A percentile compares a stretch with the other conserved stretches of the same genome.
These are phyloP conservation scores for Tarenaya hassleriana DNA, from an alignment of 345 rosid species.

Conservation along the genomic window DNA sequence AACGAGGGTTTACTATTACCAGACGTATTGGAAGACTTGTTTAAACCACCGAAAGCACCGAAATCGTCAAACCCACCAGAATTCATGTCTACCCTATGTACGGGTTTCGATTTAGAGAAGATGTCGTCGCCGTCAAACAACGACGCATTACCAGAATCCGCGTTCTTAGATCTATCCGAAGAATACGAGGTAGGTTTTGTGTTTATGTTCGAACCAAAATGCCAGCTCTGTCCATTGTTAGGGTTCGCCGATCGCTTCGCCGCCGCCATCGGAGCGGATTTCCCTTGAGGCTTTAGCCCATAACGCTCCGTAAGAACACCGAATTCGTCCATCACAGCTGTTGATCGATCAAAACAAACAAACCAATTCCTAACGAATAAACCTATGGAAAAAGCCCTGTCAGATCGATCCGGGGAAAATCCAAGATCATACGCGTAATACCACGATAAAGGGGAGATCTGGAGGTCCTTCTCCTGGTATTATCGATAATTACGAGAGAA, in stretches of 20 bases:
- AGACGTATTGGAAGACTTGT: conserved; percentile 19
- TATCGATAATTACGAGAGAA: neutral
- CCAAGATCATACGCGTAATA: conserved; percentile 5
- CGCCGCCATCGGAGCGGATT: conserved; percentile 80
- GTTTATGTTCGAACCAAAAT: conserved; percentile 20
- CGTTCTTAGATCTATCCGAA: conserved; percentile 28
- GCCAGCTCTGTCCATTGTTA: conserved; percentile 22
- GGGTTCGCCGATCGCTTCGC: conserved; percentile 37
- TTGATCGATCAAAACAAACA: conserved; percentile 4
- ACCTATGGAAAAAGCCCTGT: neutral
- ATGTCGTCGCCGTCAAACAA: conserved; percentile 23
- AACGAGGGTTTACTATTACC: conserved; percentile 32
- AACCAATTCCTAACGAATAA: neutral
- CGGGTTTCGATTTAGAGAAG: conserved; percentile 25
- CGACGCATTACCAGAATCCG: conserved; percentile 32
- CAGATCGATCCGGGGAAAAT: conserved; percentile 12
- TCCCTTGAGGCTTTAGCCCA: conserved; percentile 80
- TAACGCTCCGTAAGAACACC: conserved; percentile 74
- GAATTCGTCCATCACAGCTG: conserved; percentile 60
- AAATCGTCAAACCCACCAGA: conserved; percentile 39
- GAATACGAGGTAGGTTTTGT: conserved; percentile 23
- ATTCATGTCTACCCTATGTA: conserved; percentile 16
- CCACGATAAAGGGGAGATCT: neutral
- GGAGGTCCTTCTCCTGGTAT: neutral
- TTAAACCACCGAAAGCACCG: conserved; percentile 44